These are phyloP conservation scores for Cryptococcus jaspeensis DNA, from an alignment of 1,284 basidiomycete genomes.

Conservation along the genomic window DNA sequence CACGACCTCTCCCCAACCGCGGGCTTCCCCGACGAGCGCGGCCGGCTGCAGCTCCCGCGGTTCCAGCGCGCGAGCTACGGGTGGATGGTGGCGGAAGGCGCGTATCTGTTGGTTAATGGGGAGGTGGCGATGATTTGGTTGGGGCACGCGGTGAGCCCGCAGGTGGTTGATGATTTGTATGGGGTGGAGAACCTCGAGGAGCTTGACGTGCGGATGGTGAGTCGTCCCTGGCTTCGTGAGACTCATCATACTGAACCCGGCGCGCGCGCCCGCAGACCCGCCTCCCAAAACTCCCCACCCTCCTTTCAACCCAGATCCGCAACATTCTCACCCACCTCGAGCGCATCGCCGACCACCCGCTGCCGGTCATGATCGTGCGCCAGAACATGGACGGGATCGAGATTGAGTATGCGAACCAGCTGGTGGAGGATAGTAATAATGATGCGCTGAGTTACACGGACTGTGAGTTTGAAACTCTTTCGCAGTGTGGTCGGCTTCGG, in stretches of 20 bases:
- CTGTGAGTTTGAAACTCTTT: constrained; percentile 58
- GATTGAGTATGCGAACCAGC: constrained; percentile 94
- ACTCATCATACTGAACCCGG: neutral
- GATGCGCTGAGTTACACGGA: constrained; percentile 86
- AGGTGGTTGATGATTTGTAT: constrained; percentile 80
- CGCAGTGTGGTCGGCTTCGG: neutral
- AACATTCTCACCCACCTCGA: constrained; percentile 76
- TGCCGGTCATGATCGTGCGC: constrained; percentile 76
- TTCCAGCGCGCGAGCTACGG: constrained; percentile 80
- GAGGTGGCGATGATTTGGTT: constrained; percentile 90
- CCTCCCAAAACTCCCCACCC: constrained; percentile 72
- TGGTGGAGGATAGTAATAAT: constrained; percentile 96
- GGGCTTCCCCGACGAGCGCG: constrained; percentile 59
- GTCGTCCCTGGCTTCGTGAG: too few species aligned
- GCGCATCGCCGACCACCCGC: constrained; percentile 61
- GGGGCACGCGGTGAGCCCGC: constrained; percentile 75
- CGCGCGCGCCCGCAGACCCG: constrained; percentile 55
- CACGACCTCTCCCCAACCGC: constrained; percentile 76
- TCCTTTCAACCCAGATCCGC: constrained; percentile 77
- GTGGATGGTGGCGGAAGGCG: constrained; percentile 86
- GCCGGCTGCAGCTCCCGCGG: constrained; percentile 68
- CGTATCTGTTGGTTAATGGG: constrained; percentile 94
- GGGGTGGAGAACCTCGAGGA: constrained; percentile 74
- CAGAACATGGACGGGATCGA: constrained; percentile 93
- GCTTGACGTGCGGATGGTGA: constrained; percentile 71